Evolutionary conservation across 2,329 filamentous ascomycete genomes (phyloP).

Genomic region (Ophiocordyceps australis): DNA sequence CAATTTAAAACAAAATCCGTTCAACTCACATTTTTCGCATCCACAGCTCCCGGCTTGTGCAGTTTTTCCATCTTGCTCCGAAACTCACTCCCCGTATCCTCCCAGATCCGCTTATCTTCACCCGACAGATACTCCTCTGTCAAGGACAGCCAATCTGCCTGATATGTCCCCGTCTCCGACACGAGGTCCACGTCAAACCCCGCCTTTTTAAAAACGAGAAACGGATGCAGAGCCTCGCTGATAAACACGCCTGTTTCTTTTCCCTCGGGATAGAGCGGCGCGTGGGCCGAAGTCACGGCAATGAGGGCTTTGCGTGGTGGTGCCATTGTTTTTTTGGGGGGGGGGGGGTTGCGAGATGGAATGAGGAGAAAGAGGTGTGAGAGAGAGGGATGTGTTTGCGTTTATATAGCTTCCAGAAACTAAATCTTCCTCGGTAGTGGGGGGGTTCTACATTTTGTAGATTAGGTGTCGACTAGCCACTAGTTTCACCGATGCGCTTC

Average conservation of each 20-base stretch:
- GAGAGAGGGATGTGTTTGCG: no score
- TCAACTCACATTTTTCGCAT: background rate
- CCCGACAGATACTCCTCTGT: background rate
- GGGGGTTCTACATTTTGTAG: no score
- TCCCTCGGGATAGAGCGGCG: background rate
- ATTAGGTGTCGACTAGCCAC: no score
- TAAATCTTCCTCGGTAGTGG: no score
- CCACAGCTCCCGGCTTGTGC: background rate
- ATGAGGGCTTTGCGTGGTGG: background rate
- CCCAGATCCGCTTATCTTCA: background rate
- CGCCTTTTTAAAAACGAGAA: background rate
- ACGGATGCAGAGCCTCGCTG: background rate
- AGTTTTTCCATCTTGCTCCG: background rate
- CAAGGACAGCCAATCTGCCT: background rate
- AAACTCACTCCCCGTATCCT: background rate
- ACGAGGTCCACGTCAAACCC: background rate
- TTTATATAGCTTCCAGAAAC: no score
- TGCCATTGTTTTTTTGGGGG: no score
- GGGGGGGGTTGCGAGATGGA: no score
- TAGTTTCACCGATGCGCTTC: no score
- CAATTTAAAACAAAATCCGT: no score
- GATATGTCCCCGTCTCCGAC: background rate
- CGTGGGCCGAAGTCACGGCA: background rate
- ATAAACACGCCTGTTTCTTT: background rate
- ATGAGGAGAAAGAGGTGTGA: no score